Evolutionary conservation across 441 rosid species (phyloP), one percentile per base, ranked within the genome.

Genomic region (Raphanus hybrid): DNA sequence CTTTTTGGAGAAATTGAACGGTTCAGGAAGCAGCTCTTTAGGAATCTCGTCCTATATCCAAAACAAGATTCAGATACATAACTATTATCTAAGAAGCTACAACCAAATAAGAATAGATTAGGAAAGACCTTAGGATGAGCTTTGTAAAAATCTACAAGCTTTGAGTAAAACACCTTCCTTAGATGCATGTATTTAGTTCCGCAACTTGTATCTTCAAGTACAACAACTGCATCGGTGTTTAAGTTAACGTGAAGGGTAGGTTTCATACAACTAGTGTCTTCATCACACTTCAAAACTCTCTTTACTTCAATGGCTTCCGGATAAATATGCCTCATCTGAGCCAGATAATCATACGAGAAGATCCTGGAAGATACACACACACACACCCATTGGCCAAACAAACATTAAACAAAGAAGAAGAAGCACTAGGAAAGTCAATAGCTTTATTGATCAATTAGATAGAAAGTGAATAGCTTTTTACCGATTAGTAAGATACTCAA

Each of bases 221-320:
- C 84, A 29, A 77, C 84, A 29, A 89, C 16, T 0, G 87, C 85
- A 15, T 91, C 86, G 8, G 82, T 83, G 34, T 87, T 84, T 3
- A 95, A 32, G 35, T 77, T 74, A 55, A 95, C 58, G 34, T 86
- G 85, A 75, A 95, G 92, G 83, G 88, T 89, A 0, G 97, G 96
- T 79, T 87, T 93, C 96, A 88, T 87, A 70, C 92, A 91, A 54
- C 89, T 48, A n/a, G 88, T 89, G 60, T 55, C 64, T 83, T 90
- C 92, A 81, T 90, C 96, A 77, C 81, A 81, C 63, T 66, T 67
- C 3, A 88, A 79, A 26, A 86, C 80, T 82, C 81, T 88, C 84
- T 81, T 91, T 4, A 93, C 71, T 70, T 88, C 90, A 61, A 93
- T 88, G 1, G 84, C 93, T 81, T 93, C 95, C 0, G 98, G 95